These are phyloP conservation scores for Geum urbanum DNA, from an alignment of 306 rosid species.

Conservation along the genomic window DNA sequence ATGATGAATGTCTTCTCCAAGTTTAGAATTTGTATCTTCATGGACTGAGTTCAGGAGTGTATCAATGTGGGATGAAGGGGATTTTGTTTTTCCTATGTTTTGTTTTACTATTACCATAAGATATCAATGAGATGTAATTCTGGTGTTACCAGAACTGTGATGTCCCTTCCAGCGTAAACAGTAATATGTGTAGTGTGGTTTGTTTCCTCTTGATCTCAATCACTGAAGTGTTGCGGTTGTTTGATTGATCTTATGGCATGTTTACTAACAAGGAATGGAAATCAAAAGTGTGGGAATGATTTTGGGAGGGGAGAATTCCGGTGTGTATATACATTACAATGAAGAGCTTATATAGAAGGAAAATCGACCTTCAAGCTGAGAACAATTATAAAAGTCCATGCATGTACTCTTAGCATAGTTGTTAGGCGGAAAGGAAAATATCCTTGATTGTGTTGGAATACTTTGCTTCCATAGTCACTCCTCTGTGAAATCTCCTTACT, in stretches of 20 bases:
- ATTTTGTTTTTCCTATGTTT: slow-evolving; percentile 1
- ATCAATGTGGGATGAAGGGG: slow-evolving; percentile 7
- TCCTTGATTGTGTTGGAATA: too few relatives aligned
- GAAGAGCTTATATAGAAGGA: too few relatives aligned
- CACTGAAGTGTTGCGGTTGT: not conserved
- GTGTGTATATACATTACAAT: too few relatives aligned
- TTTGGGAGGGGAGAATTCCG: too few relatives aligned
- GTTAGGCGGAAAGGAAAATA: too few relatives aligned
- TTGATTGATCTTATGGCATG: not conserved
- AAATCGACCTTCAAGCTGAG: too few relatives aligned
- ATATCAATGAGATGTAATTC: slow-evolving; percentile 7
- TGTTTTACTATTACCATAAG: slow-evolving; percentile 3
- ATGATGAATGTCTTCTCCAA: slow-evolving; percentile 25
- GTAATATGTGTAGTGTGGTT: slow-evolving; percentile 1
- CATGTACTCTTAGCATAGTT: too few relatives aligned
- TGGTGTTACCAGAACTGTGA: not conserved
- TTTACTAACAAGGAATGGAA: not conserved
- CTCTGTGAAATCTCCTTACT: too few relatives aligned
- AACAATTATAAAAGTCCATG: too few relatives aligned
- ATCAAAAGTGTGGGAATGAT: not conserved
- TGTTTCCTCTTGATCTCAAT: not conserved
- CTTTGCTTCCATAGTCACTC: too few relatives aligned
- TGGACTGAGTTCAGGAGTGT: not conserved
- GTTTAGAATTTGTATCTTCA: slow-evolving; percentile 1
- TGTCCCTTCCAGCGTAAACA: slow-evolving; percentile 6